Evolutionary conservation across 2,329 filamentous ascomycete genomes (phyloP), one percentile per base, ranked within the genome.

Genomic region (Pseudogymnoascus sp.): DNA sequence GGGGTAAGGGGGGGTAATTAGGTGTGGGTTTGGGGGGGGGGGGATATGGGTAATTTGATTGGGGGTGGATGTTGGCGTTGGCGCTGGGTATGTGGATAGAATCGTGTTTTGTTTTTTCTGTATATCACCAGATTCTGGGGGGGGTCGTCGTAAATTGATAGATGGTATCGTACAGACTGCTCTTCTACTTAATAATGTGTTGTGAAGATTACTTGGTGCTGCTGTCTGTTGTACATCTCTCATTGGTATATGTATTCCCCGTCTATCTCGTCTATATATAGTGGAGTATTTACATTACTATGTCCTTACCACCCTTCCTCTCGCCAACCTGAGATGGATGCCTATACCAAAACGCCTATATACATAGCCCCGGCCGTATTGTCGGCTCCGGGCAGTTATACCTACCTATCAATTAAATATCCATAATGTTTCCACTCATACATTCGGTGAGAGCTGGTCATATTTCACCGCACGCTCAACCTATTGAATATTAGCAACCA

Each of bases 401-500:
- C 25, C 18, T 44, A 23, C 40, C 8, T 16, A 18, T n/a, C n/a
- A 53, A 53, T 53, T 53, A 53, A 53, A 53, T 53, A 53, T 53
- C 25, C 10, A n/a, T 14, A 53, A 53, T 31, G 7, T 31, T 2
- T 7, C 16, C 25, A 16, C 47, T 60, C 56, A 96, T 67, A 96
- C 86, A 78, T 96, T 96, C 2, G 92, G 92, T 59, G 91, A 91
- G 65, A 97, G 78, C 67, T 91, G 82, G 75, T 97, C 92, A 69
- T 93, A 96, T 73, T 92, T 94, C 70, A 97, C 92, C 73, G 91
- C 96, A 71, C 84, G 82, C 75, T 96, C 92, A 35, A 93, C 90
- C 87, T 90, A 63, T 37, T 23, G 60, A 60, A 10, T 59, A 64
- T 66, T 53, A 53, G n/a, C 21, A 40, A 62, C 60, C 64, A 42